phyloP scores from a whole-genome alignment of 1,284 basidiomycete genomes.

The Microbotryomycetes sp. region DNA sequence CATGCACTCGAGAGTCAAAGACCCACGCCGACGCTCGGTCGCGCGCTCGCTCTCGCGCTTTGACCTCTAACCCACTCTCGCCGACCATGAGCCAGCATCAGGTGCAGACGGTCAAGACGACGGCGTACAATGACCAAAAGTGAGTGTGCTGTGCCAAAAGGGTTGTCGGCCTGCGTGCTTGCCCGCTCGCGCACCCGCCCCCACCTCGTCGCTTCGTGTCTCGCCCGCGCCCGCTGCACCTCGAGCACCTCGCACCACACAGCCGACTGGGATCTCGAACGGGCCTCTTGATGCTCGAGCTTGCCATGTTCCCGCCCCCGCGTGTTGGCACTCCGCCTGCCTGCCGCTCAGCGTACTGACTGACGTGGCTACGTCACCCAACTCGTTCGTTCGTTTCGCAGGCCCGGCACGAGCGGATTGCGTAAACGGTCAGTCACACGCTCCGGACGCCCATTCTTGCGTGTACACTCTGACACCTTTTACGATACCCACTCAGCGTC shows the following conservation, averaged over 20 bases:
- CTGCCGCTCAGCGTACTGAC: not conserved
- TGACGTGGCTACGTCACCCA: not conserved
- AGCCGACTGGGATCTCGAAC: not conserved
- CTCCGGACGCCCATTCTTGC: not conserved
- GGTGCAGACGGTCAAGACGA: constrained; percentile 47
- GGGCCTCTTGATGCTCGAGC: too few relatives aligned
- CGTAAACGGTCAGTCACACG: not conserved
- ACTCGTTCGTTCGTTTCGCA: not conserved
- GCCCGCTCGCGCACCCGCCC: not conserved
- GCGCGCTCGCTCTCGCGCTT: not conserved
- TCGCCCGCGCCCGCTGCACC: not conserved
- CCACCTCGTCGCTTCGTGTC: too few relatives aligned
- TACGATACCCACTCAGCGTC: constrained; percentile 51
- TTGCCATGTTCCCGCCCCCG: too few relatives aligned
- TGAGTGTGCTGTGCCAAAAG: too few relatives aligned
- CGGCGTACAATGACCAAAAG: constrained; percentile 80
- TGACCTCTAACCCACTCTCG: too few relatives aligned
- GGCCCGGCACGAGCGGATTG: constrained; percentile 7
- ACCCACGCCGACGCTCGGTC: not conserved
- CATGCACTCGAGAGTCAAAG: too few relatives aligned
- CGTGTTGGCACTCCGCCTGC: not conserved
- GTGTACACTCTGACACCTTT: constrained; percentile 18
- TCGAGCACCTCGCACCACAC: not conserved
- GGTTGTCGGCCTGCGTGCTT: too few relatives aligned
- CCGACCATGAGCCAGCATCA: not conserved